phyloP scores from a whole-genome alignment of 352 stramenopile genomes.

The Globisporangium yorkense region DNA sequence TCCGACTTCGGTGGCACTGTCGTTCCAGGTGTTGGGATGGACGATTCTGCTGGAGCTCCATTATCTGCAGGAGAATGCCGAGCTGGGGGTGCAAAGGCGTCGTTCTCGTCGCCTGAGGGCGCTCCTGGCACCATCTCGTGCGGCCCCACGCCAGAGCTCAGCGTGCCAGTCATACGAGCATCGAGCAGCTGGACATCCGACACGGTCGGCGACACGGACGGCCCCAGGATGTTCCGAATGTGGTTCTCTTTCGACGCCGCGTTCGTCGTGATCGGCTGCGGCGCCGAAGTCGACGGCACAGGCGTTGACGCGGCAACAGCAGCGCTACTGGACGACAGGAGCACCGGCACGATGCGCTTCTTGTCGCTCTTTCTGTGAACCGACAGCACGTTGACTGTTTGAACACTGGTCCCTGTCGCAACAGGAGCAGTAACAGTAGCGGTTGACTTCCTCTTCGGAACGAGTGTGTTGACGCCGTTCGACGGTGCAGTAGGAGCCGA shows the following conservation, averaged over 20 bases:
- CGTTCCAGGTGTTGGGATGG: conserved; percentile 3
- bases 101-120: not conserved
- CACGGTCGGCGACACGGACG: conserved; percentile 43
- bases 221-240: conserved; percentile 71
- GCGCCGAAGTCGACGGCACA: not conserved
- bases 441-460: conserved; percentile 60
- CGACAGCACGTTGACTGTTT: conserved; percentile 26
- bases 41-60: not conserved
- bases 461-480: conserved; percentile 35
- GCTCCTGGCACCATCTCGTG: conserved; percentile 9
- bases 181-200: conserved; percentile 50
- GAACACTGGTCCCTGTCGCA: not conserved
- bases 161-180: conserved; percentile 42
- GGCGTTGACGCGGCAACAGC: not conserved
- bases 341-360: conserved; percentile 55
- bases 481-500: not conserved
- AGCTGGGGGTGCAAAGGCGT: not conserved
- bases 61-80: not conserved
- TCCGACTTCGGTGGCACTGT: conserved; percentile 15
- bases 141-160: conserved; percentile 4
- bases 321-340: conserved; percentile 25
- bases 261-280: conserved; percentile 18
- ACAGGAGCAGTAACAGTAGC: conserved; percentile 1
- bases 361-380: conserved; percentile 48
- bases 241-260: conserved; percentile 68